Evolutionary conservation across 2,329 filamentous ascomycete genomes (phyloP).

Genomic region (Curvularia verruculosa): DNA sequence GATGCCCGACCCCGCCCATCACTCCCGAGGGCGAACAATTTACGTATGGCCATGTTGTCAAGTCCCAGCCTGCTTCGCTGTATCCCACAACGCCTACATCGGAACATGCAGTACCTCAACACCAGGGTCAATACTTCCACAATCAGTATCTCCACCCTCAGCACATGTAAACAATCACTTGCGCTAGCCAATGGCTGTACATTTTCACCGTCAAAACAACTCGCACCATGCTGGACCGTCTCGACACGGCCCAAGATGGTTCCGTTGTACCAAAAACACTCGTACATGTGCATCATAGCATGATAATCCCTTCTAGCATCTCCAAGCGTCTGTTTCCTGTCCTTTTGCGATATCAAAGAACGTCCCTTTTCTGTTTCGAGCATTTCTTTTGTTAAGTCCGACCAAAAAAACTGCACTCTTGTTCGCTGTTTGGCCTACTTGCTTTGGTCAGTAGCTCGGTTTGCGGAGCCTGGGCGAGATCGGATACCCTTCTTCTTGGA

Average conservation of each 20-base stretch:
- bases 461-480: slow-evolving; percentile 25
- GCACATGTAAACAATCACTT: slow-evolving; percentile 36
- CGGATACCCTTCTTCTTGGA: slow-evolving; percentile 29
- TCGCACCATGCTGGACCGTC: slow-evolving; percentile 19
- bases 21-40: slow-evolving; percentile 69
- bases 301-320: slow-evolving; percentile 46
- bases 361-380: slow-evolving; percentile 36
- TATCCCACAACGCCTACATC: slow-evolving; percentile 50
- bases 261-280: slow-evolving; percentile 48
- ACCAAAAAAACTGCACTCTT: slow-evolving; percentile 31
- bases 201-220: slow-evolving; percentile 24
- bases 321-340: slow-evolving; percentile 46
- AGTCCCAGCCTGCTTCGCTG: slow-evolving; percentile 34
- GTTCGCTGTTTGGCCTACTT: slow-evolving; percentile 17
- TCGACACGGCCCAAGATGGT: slow-evolving; percentile 19
- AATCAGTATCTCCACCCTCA: slow-evolving; percentile 46
- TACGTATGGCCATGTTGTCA: slow-evolving; percentile 37
- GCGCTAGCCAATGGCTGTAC: slow-evolving; percentile 22
- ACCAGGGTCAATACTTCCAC: slow-evolving; percentile 45
- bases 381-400: slow-evolving; percentile 45
- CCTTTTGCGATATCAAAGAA: slow-evolving; percentile 45
- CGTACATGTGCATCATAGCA: slow-evolving; percentile 50
- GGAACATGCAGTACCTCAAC: slow-evolving; percentile 41
- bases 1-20: slow-evolving; percentile 84
- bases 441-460: slow-evolving; percentile 16